These are phyloP conservation scores for Hypoxylon lienhwacheense DNA, from an alignment of 495 filamentous ascomycete genomes.

Conservation along the genomic window DNA sequence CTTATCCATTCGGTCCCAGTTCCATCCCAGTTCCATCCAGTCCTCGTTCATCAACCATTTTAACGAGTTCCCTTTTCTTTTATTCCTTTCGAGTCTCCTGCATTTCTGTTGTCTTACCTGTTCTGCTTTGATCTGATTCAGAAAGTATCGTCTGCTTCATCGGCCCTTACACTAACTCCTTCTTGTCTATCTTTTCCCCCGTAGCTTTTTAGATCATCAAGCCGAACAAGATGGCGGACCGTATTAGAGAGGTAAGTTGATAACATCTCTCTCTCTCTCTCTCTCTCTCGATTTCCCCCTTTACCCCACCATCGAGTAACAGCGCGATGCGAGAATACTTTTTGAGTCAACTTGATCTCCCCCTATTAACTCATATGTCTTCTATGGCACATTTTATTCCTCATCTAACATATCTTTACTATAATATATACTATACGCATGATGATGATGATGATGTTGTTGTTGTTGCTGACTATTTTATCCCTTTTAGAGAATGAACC, in stretches of 20 bases:
- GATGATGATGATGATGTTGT: conserved; percentile 21
- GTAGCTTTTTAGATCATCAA: conserved; percentile 5
- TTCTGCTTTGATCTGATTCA: conserved; percentile 24
- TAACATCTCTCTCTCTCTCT: conserved; percentile 40
- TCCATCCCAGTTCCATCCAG: no score
- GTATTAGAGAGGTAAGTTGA: conserved; percentile 77
- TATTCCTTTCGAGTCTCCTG: conserved; percentile 15
- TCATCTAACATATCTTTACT: no score
- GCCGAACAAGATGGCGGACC: conserved; percentile 57
- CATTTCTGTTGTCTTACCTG: conserved; percentile 28
- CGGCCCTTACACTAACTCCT: conserved; percentile 16
- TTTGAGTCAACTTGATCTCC: neutral
- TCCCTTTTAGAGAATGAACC: conserved; percentile 76
- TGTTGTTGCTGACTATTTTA: no score
- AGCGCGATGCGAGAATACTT: conserved; percentile 15
- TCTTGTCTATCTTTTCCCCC: conserved; percentile 14
- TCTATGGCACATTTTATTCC: no score
- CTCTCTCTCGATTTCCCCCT: conserved; percentile 36
- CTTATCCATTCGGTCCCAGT: conserved; percentile 26
- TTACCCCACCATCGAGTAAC: conserved; percentile 47
- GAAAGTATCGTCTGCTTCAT: conserved; percentile 24
- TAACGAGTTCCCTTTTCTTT: conserved; percentile 34
- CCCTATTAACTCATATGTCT: no score
- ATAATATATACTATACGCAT: conserved; percentile 15
- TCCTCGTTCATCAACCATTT: conserved; percentile 32